A percentile compares a stretch with the other conserved stretches of the same genome.
Conservation (phyloP, 2,329 filamentous ascomycete species). For the Botrytis hyacinthi region DNA sequence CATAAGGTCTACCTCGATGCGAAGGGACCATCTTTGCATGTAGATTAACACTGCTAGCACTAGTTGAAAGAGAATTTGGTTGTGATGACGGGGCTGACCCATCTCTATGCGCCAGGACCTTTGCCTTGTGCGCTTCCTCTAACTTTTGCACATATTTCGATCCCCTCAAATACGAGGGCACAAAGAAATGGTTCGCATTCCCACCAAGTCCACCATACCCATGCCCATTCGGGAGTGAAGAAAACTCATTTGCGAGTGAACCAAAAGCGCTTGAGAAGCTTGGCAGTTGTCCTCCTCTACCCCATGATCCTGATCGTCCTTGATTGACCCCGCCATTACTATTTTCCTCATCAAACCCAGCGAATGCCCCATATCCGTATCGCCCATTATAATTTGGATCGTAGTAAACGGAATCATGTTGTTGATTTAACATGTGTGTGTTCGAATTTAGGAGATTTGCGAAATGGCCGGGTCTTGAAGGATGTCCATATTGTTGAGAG, state of each 20-base stretch:
- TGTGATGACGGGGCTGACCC: conserved; percentile 46
- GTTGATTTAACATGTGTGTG: conserved; percentile 24
- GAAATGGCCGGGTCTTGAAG: conserved; percentile 37
- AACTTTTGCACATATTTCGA: conserved; percentile 77
- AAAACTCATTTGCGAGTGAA: conserved; percentile 28
- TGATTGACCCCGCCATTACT: conserved; percentile 30
- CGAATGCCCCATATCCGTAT: conserved; percentile 27
- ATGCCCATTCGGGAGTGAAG: conserved; percentile 33
- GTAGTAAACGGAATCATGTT: conserved; percentile 33
- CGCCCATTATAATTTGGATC: conserved; percentile 33
- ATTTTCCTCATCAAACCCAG: conserved; percentile 34
- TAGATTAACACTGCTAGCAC: conserved; percentile 53
- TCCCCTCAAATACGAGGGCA: conserved; percentile 77
- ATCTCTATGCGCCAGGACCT: conserved; percentile 49
- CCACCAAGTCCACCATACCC: conserved; percentile 29
- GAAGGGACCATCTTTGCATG: conserved; percentile 57
- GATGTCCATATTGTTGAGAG: conserved; percentile 30
- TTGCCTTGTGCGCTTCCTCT: conserved; percentile 66
- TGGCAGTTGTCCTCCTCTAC: conserved; percentile 35
- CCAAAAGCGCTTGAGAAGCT: conserved; percentile 39
- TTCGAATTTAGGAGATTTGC: conserved; percentile 32
- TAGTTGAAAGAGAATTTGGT: conserved; percentile 50
- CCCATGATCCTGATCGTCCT: conserved; percentile 33
- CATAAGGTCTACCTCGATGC: conserved; percentile 77
- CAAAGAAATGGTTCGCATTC: conserved; percentile 59